Conservation (phyloP, 1,284 basidiomycete species). For the Pyrrhoderma noxium region DNA sequence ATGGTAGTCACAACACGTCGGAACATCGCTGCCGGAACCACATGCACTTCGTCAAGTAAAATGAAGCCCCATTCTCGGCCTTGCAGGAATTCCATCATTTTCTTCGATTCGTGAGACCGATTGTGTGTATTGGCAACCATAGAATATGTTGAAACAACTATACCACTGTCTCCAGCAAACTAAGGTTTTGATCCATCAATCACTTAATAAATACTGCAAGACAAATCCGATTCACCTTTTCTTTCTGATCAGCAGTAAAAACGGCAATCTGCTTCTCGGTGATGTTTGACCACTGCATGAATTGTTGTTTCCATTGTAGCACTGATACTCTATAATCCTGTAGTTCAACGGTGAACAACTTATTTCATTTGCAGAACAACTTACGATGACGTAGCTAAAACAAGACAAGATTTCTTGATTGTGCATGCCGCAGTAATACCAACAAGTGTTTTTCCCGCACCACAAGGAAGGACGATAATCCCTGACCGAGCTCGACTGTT, state of each 20-base stretch:
- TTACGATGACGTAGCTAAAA: conserved; percentile 93
- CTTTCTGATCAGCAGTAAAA: conserved; percentile 94
- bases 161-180: conserved; percentile 92
- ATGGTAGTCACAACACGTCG: conserved; percentile 92
- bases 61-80: conserved; percentile 94
- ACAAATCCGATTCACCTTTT: conserved; percentile 56
- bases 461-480: conserved; percentile 97
- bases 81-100: conserved; percentile 98
- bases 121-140: conserved; percentile 98
- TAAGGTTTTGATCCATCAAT: conserved; percentile 26
- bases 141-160: conserved; percentile 95
- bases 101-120: conserved; percentile 92
- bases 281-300: conserved; percentile 96
- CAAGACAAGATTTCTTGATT: conserved; percentile 98
- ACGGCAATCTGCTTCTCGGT: conserved; percentile 92
- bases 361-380: conserved; percentile 24
- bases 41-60: conserved; percentile 93
- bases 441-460: conserved; percentile 97
- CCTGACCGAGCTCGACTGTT: conserved; percentile 89
- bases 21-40: conserved; percentile 97
- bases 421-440: conserved; percentile 99
- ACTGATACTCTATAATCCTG: conserved; percentile 74
- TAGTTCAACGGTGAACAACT: background rate
- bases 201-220: background rate
- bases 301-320: conserved; percentile 97